phyloP scores from a whole-genome alignment of 2,329 filamentous ascomycete genomes.

The Cercospora beticola region DNA sequence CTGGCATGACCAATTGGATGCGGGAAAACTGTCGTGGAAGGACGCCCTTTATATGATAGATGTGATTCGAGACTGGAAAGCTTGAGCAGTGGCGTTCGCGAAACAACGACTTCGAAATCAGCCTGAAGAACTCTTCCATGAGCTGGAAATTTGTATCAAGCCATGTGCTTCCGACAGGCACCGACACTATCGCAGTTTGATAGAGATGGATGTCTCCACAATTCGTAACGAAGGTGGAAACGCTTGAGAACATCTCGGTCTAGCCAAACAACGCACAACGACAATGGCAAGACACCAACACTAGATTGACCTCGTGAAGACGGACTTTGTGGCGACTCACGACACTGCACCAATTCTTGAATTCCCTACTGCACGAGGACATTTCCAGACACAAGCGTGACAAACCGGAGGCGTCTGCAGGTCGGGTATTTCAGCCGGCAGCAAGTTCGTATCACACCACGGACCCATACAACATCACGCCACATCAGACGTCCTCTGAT shows the following conservation, averaged over 20 bases:
- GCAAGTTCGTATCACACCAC: neutral
- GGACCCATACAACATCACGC: conserved; percentile 1
- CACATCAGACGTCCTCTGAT: neutral
- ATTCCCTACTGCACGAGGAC: neutral
- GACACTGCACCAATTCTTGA: neutral
- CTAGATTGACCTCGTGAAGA: neutral
- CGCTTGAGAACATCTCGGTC: neutral
- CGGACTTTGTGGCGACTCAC: neutral
- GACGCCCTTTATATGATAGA: neutral
- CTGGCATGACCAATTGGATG: neutral
- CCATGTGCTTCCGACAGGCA: neutral
- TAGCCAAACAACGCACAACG: neutral
- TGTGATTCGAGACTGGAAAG: neutral
- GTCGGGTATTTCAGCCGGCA: neutral
- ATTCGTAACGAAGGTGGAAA: neutral
- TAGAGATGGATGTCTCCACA: neutral
- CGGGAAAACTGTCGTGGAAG: neutral
- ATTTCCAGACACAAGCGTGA: neutral
- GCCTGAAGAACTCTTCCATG: neutral
- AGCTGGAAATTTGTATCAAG: neutral
- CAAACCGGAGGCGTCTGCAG: neutral
- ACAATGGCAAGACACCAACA: neutral
- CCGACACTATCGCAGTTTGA: neutral
- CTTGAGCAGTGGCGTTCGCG: neutral
- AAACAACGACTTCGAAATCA: neutral